phyloP scores from a whole-genome alignment of 768 basidiomycete species.

The Termitomyces sp. region DNA sequence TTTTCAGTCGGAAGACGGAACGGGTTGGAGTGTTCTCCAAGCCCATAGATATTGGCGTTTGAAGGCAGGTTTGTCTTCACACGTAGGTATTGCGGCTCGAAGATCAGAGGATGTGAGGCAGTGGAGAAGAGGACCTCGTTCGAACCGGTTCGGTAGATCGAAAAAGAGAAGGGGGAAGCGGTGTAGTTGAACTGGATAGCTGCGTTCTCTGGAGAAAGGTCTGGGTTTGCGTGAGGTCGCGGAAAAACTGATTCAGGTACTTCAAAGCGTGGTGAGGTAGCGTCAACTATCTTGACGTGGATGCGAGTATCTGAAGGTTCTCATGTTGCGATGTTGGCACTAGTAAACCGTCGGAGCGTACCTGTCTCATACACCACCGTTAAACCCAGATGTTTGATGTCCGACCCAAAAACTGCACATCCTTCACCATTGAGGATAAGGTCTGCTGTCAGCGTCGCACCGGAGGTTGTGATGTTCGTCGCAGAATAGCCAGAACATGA shows the following conservation, averaged over 20 bases:
- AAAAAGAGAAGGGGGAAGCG: constrained; percentile 57
- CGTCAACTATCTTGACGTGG: constrained; percentile 60
- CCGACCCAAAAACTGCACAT: constrained; percentile 59
- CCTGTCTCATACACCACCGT: constrained; percentile 59
- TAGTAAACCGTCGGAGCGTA: constrained; percentile 18
- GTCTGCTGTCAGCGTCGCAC: constrained; percentile 43
- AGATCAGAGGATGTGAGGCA: constrained; percentile 58
- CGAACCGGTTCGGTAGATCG: constrained; percentile 44
- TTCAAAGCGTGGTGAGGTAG: constrained; percentile 49
- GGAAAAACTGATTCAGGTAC: constrained; percentile 62
- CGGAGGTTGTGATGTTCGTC: constrained; percentile 34
- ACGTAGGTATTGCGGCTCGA: constrained; percentile 74
- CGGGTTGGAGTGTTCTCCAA: constrained; percentile 69
- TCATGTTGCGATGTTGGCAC: background rate
- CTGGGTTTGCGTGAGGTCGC: constrained; percentile 35
- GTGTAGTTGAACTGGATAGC: constrained; percentile 60
- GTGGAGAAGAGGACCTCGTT: constrained; percentile 61
- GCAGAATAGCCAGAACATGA: constrained; percentile 60
- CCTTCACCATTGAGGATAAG: constrained; percentile 47
- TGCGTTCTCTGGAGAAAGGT: constrained; percentile 26
- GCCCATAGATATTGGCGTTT: constrained; percentile 69
- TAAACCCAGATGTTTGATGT: constrained; percentile 43
- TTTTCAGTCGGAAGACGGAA: constrained; percentile 54
- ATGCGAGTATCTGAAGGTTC: constrained; percentile 44
- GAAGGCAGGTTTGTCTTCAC: constrained; percentile 59